These are phyloP conservation scores for Simplicillium sp. DNA, from an alignment of 2,329 filamentous ascomycete species.

Conservation along the genomic window DNA sequence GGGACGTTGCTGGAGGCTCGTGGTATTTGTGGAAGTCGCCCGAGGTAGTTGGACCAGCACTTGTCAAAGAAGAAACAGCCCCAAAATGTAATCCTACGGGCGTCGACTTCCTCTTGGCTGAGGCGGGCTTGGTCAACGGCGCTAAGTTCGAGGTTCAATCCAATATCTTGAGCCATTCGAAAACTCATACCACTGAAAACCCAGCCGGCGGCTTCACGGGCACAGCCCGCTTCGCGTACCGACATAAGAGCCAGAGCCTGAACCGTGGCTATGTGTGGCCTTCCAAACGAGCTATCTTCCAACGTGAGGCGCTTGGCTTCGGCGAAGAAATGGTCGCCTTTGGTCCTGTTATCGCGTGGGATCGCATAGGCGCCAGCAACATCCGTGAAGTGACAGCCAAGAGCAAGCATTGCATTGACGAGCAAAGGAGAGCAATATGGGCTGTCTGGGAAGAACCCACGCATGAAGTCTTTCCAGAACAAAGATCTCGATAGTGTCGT, in stretches of 20 bases:
- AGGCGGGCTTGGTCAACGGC: slow-evolving; percentile 53
- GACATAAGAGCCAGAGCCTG: slow-evolving; percentile 95
- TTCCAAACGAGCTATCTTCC: slow-evolving; percentile 88
- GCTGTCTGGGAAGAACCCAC: slow-evolving; percentile 55
- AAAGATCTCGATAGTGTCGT: slow-evolving; percentile 78
- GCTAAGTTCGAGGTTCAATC: slow-evolving; percentile 74
- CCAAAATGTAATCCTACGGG: slow-evolving; percentile 89
- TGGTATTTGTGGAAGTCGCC: slow-evolving; percentile 78
- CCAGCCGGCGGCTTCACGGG: slow-evolving; percentile 91
- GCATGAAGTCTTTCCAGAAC: slow-evolving; percentile 78
- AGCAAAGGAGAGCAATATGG: slow-evolving; percentile 81
- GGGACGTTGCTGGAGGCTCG: slow-evolving; percentile 72
- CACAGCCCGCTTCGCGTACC: slow-evolving; percentile 89
- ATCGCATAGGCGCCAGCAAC: slow-evolving; percentile 62
- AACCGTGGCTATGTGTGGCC: slow-evolving; percentile 77
- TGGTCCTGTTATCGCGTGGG: slow-evolving; percentile 69
- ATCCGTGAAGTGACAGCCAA: slow-evolving; percentile 89
- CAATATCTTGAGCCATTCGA: slow-evolving; percentile 91
- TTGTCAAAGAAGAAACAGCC: slow-evolving; percentile 98
- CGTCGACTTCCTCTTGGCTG: slow-evolving; percentile 79
- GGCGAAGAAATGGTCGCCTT: slow-evolving; percentile 91
- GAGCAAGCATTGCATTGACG: slow-evolving; percentile 86
- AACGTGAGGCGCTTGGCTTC: slow-evolving; percentile 86
- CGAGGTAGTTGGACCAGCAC: slow-evolving; percentile 96
- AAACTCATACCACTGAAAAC: slow-evolving; percentile 98